Evolutionary conservation across 306 rosid genomes (phyloP).

Genomic region (Rubus idaeus): DNA sequence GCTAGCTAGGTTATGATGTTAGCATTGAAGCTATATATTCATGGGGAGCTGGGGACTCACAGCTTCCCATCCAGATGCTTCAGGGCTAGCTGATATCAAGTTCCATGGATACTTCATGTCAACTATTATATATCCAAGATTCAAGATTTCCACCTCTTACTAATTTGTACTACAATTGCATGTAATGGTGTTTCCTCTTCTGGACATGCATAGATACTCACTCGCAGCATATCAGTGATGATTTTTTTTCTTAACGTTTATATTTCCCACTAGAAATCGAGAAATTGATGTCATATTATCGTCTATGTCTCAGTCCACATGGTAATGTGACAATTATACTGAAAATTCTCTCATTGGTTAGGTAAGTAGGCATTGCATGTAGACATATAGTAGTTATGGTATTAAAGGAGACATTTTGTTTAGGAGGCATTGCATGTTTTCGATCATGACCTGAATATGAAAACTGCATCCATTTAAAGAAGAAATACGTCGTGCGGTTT

Average conservation of each 20-base stretch:
- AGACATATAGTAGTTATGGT: background rate
- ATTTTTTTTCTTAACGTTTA: background rate
- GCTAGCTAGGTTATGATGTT: background rate
- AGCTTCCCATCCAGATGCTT: background rate
- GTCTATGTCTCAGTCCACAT: background rate
- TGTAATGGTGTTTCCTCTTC: background rate
- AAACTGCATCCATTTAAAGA: background rate
- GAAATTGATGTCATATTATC: background rate
- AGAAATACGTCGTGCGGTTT: background rate
- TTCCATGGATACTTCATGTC: too few species aligned
- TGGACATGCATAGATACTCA: background rate
- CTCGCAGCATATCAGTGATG: background rate
- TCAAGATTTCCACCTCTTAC: too few species aligned
- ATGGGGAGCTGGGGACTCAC: background rate
- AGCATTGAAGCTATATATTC: background rate
- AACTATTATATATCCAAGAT: too few species aligned
- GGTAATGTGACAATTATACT: too few species aligned
- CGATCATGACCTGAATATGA: background rate
- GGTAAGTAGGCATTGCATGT: background rate
- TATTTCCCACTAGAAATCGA: background rate
- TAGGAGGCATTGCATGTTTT: background rate
- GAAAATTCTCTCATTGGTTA: background rate
- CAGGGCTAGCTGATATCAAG: too few species aligned
- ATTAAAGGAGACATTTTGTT: too few species aligned
- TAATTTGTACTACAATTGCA: too few species aligned